Percentiles rank a stretch among this genome's conserved stretches.
Evolutionary conservation across 106 monocot species (phyloP).

Genomic region (Acanthochlamys bracteata): DNA sequence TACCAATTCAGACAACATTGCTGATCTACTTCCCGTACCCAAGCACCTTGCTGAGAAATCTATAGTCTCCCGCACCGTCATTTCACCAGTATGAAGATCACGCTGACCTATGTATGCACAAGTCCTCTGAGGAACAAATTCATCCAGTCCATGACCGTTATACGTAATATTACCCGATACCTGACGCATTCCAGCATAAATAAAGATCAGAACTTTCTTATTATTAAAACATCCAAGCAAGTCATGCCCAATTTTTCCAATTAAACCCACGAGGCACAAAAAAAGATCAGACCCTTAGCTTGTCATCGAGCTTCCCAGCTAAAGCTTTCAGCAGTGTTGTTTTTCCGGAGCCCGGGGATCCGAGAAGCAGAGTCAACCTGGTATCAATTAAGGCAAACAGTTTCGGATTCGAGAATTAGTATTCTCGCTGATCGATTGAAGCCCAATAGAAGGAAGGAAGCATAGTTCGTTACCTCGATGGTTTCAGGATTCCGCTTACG

Average conservation of each 20-base stretch:
- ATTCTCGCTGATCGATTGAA: too few species aligned
- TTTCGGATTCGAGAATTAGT: too few species aligned
- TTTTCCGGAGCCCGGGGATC: slow-evolving; percentile 85
- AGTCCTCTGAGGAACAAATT: slow-evolving; percentile 77
- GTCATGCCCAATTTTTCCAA: too few species aligned
- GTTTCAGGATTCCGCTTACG: slow-evolving; percentile 66
- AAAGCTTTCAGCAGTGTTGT: slow-evolving; percentile 70
- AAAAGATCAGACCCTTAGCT: slow-evolving; percentile 15
- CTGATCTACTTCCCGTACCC: slow-evolving; percentile 66
- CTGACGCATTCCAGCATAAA: too few species aligned
- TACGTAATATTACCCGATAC: slow-evolving; percentile 70
- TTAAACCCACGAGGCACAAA: too few species aligned
- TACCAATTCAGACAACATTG: slow-evolving; percentile 64
- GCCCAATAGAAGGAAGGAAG: too few species aligned
- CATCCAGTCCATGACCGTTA: slow-evolving; percentile 64
- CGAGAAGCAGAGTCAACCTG: slow-evolving; percentile 94
- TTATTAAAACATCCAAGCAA: too few species aligned
- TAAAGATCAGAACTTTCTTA: too few species aligned
- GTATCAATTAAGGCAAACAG: too few species aligned
- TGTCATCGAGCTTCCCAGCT: slow-evolving; percentile 69
- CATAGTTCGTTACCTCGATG: slow-evolving; percentile 68
- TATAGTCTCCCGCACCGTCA: slow-evolving; percentile 88
- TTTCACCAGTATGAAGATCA: slow-evolving; percentile 73
- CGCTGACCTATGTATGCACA: slow-evolving; percentile 87
- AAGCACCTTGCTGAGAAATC: slow-evolving; percentile 77